phyloP scores from a whole-genome alignment of 257 asterid species.

The Vinca minor region DNA sequence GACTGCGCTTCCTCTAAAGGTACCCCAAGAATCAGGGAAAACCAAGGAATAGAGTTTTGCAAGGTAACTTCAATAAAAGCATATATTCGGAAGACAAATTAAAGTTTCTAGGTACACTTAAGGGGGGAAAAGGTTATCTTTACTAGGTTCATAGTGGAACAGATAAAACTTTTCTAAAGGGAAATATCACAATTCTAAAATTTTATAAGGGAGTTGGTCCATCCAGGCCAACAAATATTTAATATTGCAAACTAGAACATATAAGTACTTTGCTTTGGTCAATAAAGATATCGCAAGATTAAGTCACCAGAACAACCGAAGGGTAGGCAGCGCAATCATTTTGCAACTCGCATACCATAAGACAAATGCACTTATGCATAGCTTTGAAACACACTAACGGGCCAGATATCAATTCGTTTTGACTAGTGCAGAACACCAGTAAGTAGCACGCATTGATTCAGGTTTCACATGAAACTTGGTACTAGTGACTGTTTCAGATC shows the following conservation, averaged over 20 bases:
- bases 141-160: not conserved
- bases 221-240: not conserved
- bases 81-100: not conserved
- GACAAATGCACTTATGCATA: not conserved
- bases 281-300: not conserved
- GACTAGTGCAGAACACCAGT: not conserved
- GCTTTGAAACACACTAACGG: not conserved
- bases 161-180: not conserved
- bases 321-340: not conserved
- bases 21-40: not conserved
- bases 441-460: not conserved
- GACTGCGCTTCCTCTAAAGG: not conserved
- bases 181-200: not conserved
- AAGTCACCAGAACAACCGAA: not conserved
- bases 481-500: not conserved
- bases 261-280: not conserved
- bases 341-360: not conserved
- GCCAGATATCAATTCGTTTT: not conserved
- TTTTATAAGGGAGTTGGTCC: not conserved
- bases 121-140: not conserved
- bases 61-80: not conserved
- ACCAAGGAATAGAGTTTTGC: not conserved
- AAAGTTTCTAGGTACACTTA: no score
- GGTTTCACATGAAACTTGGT: not conserved
- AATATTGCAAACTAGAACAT: not conserved